Evolutionary conservation across 2,329 filamentous ascomycete genomes (phyloP), one percentile per base, ranked within the genome.

Genomic region (Phialophora macrospora): DNA sequence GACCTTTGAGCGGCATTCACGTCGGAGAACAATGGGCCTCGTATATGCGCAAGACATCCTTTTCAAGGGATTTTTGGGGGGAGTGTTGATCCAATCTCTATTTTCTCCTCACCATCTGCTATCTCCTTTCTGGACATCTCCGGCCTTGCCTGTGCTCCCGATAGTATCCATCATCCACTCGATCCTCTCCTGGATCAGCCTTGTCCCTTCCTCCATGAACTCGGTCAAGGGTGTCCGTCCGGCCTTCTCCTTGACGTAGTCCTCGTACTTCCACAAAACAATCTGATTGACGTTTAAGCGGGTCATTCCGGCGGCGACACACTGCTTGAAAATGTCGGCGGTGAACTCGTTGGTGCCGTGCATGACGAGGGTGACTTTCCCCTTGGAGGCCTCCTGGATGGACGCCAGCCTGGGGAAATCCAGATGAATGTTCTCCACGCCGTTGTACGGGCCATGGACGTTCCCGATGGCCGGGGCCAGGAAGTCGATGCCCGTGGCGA

Each of bases 391-490:
- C 57, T 80, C 76, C 61, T 83, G 78, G 62, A 88, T 84, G 4
- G 76, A 75, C 48, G 77, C 73, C 63, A 87, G 64, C 11, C 69
- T 83, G 0, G 86, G 83, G 0, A 68, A 70, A 26, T 71, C 69
- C 7, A 71, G 54, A n/a, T 70, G 24, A 55, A 68, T 66, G 55
- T 68, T 70, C 55, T 68, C 60, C 24, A 62, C 56, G 51, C 71
- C 71, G 49, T 89, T 88, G 76, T 92, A 92, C 71, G 88, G 85
- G 5, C 90, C 90, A 77, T 92, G 90, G 52, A 92, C 87, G 72
- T 92, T 92, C 3, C 90, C 90, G 77, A 92, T 91, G 0, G 88
- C 88, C 0, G 90, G 90, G 2, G 90, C 90, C 14, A 93, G 79
- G 79, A 88, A 89, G 72, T 92, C 87, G 73, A 92, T 90, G 0